Conservation (phyloP, 495 filamentous ascomycete genomes). For the Aspergillus bertholletiae region DNA sequence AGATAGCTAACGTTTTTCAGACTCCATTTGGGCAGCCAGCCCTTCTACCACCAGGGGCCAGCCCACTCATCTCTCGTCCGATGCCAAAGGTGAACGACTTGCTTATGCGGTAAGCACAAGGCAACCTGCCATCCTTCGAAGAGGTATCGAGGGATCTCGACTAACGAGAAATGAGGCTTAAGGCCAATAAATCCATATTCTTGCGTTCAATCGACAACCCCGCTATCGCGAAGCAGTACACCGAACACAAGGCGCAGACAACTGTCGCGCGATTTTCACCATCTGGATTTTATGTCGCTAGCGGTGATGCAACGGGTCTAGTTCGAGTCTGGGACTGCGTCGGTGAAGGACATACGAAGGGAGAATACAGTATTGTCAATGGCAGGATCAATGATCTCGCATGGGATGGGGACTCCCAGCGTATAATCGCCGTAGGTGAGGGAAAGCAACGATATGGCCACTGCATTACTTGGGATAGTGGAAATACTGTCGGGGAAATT, state of each 20-base stretch:
- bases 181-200: slow-evolving; percentile 96
- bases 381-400: slow-evolving; percentile 94
- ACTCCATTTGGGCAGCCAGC: slow-evolving; percentile 68
- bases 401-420: slow-evolving; percentile 96
- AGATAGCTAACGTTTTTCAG: slow-evolving; percentile 30
- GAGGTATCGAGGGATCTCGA: not conserved
- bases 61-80: slow-evolving; percentile 84
- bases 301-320: slow-evolving; percentile 77
- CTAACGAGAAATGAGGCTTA: slow-evolving; percentile 32
- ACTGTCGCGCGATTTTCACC: slow-evolving; percentile 94
- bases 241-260: slow-evolving; percentile 77
- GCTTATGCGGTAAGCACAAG: slow-evolving; percentile 76
- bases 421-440: slow-evolving; percentile 92
- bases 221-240: slow-evolving; percentile 78
- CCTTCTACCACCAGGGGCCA: slow-evolving; percentile 83
- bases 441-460: slow-evolving; percentile 92
- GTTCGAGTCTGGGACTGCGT: slow-evolving; percentile 85
- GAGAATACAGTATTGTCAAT: slow-evolving; percentile 91
- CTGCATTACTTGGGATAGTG: slow-evolving; percentile 91
- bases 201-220: slow-evolving; percentile 90
- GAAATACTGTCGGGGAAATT: slow-evolving; percentile 93
- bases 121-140: not conserved
- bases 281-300: slow-evolving; percentile 93
- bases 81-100: slow-evolving; percentile 87
- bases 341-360: slow-evolving; percentile 56